These are phyloP conservation scores for Zangia roseola DNA, from an alignment of 768 basidiomycete genomes.

Conservation along the genomic window DNA sequence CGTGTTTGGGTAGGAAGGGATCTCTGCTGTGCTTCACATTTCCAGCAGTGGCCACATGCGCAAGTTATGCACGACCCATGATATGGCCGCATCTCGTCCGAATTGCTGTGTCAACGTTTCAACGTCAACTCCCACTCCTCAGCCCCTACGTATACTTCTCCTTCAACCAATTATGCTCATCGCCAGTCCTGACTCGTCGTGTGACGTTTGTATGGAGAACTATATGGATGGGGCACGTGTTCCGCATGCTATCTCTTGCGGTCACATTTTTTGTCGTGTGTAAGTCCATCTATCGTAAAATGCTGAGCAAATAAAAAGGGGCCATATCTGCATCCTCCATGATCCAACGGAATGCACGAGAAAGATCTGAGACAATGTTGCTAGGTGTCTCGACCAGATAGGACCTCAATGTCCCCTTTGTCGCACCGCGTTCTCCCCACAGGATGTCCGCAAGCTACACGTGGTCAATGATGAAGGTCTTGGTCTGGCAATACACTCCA, in stretches of 20 bases:
- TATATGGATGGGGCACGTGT: not conserved
- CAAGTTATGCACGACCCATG: no score
- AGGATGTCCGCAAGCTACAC: slow-evolving; percentile 2
- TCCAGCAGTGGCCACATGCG: no score
- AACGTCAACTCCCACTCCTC: no score
- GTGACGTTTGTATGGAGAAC: slow-evolving; percentile 14
- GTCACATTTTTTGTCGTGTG: slow-evolving; percentile 15
- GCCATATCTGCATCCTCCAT: no score
- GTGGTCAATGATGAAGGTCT: not conserved
- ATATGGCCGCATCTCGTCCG: no score
- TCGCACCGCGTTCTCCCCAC: not conserved
- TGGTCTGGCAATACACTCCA: no score
- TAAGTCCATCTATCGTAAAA: not conserved
- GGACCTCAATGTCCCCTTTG: slow-evolving; percentile 12
- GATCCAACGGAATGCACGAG: no score
- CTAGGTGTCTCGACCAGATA: slow-evolving; percentile 10
- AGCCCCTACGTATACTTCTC: no score
- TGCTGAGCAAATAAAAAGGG: no score
- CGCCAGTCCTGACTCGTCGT: slow-evolving; percentile 9
- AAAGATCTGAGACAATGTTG: not conserved
- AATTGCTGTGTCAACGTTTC: no score
- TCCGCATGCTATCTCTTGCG: slow-evolving; percentile 9
- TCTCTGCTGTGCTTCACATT: no score
- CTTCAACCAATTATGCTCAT: slow-evolving; percentile 14
- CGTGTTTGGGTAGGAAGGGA: no score